phyloP scores from a whole-genome alignment of 345 rosid species.

The Gossypium raimondii region DNA sequence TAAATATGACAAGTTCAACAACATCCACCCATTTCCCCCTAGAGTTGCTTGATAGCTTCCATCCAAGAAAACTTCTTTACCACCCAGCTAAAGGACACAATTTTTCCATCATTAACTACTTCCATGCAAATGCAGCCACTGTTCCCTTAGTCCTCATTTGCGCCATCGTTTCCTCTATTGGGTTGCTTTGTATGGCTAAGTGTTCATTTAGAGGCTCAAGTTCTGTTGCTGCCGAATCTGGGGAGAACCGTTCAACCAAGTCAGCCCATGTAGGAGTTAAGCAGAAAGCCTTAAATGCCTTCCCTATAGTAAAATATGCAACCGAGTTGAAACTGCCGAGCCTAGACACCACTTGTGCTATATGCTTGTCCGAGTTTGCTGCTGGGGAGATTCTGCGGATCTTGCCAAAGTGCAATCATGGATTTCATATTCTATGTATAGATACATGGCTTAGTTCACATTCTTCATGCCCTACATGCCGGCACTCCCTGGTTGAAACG shows the following conservation, averaged over 20 bases:
- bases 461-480: conserved; percentile 63
- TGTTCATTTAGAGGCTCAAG: conserved; percentile 35
- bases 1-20: conserved; percentile 16
- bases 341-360: conserved; percentile 21
- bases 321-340: conserved; percentile 35
- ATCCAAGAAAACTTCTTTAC: conserved; percentile 36
- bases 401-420: conserved; percentile 37
- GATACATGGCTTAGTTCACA: conserved; percentile 57
- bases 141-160: conserved; percentile 45
- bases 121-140: conserved; percentile 35
- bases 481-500: conserved; percentile 37
- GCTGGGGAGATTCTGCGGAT: conserved; percentile 41
- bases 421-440: not conserved
- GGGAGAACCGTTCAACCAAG: conserved; percentile 9
- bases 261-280: conserved; percentile 36
- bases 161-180: conserved; percentile 41
- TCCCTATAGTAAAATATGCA: conserved; percentile 43
- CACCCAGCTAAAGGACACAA: conserved; percentile 15
- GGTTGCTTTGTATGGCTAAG: conserved; percentile 42
- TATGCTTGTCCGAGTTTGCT: conserved; percentile 44
- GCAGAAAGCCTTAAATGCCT: conserved; percentile 40
- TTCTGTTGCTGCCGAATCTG: conserved; percentile 18
- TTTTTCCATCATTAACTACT: not conserved
- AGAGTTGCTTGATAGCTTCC: conserved; percentile 18
- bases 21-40: conserved; percentile 25